Evolutionary conservation across 305 asterid genomes (phyloP).

Genomic region (Ruellia speciosa): DNA sequence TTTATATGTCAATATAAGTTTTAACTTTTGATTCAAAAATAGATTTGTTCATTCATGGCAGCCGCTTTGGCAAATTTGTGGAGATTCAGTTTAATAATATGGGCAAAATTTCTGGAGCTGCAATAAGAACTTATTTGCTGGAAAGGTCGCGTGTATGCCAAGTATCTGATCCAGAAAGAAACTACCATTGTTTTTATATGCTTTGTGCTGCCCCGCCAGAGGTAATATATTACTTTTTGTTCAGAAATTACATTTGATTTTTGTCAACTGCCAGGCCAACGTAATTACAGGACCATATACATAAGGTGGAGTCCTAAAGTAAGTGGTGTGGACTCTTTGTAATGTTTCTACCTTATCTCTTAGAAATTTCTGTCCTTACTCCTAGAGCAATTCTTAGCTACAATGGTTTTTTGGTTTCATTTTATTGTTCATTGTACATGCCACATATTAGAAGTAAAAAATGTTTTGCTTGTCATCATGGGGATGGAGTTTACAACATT

Average conservation of each 20-base stretch:
- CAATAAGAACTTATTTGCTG: slow-evolving; percentile 70
- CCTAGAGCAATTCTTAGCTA: not conserved
- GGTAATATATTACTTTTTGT: slow-evolving; percentile 29
- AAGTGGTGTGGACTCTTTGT: not conserved
- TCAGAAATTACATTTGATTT: not conserved
- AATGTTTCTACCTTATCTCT: not conserved
- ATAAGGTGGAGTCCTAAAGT: not conserved
- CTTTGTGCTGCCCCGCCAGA: slow-evolving; percentile 88
- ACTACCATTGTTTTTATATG: slow-evolving; percentile 93
- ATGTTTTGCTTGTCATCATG: not conserved
- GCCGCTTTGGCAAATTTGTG: slow-evolving; percentile 80
- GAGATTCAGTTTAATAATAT: slow-evolving; percentile 56
- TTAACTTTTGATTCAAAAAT: not conserved
- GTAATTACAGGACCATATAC: slow-evolving; percentile 3
- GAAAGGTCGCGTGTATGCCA: slow-evolving; percentile 84
- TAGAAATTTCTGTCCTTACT: no score
- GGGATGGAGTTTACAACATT: not conserved
- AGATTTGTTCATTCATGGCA: slow-evolving; percentile 24
- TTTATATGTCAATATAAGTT: no score
- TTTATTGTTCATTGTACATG: not conserved
- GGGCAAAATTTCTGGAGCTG: slow-evolving; percentile 72
- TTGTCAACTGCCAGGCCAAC: slow-evolving; percentile 4
- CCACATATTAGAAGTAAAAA: not conserved
- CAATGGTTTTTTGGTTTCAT: not conserved
- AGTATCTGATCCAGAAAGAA: slow-evolving; percentile 93